Base-by-base conservation (phyloP, 176 grass and related monocot genomes). In the Typha latifolia region DNA sequence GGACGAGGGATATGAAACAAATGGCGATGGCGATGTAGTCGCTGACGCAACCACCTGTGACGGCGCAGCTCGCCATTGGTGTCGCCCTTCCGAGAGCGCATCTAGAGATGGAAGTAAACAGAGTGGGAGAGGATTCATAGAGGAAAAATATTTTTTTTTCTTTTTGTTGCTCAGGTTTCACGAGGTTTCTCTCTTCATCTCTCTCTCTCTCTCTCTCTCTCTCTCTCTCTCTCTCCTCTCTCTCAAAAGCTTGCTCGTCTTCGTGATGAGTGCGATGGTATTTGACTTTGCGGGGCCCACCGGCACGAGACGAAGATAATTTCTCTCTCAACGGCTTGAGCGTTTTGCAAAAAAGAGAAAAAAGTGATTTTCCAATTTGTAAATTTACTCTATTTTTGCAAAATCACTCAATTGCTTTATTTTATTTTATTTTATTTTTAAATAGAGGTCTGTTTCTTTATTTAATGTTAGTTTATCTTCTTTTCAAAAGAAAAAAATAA, bases 21-120 rank as follows among this genome's bases (percentile, higher is more conserved):
- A 64, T 64, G 62, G 29, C 62, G 62, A 64, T 14, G 29, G 62
- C 62, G 14, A 64, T n/a, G 62, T 64, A 64, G 14, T 64, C 62
- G 27, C 24, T 32, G 62, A 16, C 4, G 29, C 62, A 64, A 64
- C 27, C 62, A 27, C 62, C 62, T 14, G 62, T n/a, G 62, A 64
- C 0, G 14, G 62, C 62, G 27, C 62, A 64, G 62, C 8, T 12
- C 13, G 62, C 62, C 62, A 64, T 64, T 32, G 62, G 23, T 1
- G 2, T 10, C 62, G 26, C 62, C 24, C 32, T 16, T 7, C 62
- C 15, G 32, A 64, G 14, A 29, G 62, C 6, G 62, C 14, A 16
- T 34, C 29, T 32, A 15, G 62, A 19, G 14, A 9, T 3, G n/a
- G 16, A 21, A 11, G 52, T 7, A 2, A 6, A 20, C 12, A 10